Percentiles rank a stretch among this genome's conserved stretches.
Evolutionary conservation across 805 yeast genomes (phyloP).

Genomic region (Candida easanensis): DNA sequence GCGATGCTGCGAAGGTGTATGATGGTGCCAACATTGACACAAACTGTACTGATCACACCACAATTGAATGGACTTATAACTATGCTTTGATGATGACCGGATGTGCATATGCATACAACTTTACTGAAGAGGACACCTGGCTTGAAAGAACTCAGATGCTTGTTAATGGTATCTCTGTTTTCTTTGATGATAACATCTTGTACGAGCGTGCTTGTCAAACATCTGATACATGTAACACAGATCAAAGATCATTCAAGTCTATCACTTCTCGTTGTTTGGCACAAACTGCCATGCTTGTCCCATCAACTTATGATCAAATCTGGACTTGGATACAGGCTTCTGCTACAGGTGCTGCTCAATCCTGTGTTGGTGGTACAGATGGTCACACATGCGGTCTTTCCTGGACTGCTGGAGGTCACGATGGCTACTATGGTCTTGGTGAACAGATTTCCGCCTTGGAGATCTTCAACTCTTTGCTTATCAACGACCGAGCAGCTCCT

Average conservation of each 20-base stretch:
- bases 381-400: conserved; percentile 73
- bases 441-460: conserved; percentile 79
- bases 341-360: conserved; percentile 64
- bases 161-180: conserved; percentile 43
- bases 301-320: conserved; percentile 44
- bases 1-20: conserved; percentile 36
- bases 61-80: conserved; percentile 63
- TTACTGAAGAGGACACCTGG: conserved; percentile 53
- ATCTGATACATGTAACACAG: conserved; percentile 59
- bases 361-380: conserved; percentile 74
- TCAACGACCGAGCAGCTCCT: conserved; percentile 47
- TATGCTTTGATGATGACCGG: conserved; percentile 68
- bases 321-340: conserved; percentile 42
- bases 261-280: conserved; percentile 63
- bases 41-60: conserved; percentile 47
- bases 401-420: conserved; percentile 62
- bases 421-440: conserved; percentile 68
- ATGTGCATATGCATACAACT: conserved; percentile 64
- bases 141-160: conserved; percentile 43
- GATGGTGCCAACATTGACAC: conserved; percentile 58
- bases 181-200: conserved; percentile 52
- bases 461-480: conserved; percentile 49
- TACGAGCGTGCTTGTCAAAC: conserved; percentile 61
- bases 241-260: conserved; percentile 74
- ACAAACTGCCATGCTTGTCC: conserved; percentile 52